Evolutionary conservation across 2,329 filamentous ascomycete species (phyloP).

Genomic region (Tolypocladium paradoxum): DNA sequence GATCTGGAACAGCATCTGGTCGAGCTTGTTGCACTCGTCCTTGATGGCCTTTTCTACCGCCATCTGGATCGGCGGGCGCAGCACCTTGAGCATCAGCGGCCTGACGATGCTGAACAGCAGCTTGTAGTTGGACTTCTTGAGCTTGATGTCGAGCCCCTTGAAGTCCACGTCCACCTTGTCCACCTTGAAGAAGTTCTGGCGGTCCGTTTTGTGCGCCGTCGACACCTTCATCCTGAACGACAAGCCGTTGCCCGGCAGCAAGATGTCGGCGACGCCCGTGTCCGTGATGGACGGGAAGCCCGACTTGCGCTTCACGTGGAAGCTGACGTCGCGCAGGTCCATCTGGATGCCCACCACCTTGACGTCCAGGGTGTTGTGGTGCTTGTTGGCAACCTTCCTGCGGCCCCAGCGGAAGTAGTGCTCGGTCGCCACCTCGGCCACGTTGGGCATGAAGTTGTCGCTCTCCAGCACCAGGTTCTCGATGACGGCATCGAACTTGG

Average conservation of each 20-base stretch:
- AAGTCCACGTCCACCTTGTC: constrained; percentile 79
- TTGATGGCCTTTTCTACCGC: constrained; percentile 82
- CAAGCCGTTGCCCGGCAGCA: constrained; percentile 78
- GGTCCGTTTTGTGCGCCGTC: constrained; percentile 64
- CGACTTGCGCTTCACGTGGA: constrained; percentile 89
- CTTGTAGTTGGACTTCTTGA: constrained; percentile 95
- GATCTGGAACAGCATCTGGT: constrained; percentile 62
- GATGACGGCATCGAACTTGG: constrained; percentile 73
- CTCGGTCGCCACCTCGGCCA: constrained; percentile 78
- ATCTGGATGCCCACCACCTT: constrained; percentile 85
- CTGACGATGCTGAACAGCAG: constrained; percentile 78
- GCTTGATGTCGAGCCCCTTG: constrained; percentile 72
- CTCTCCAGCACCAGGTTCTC: constrained; percentile 94
- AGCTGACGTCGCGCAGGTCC: constrained; percentile 83
- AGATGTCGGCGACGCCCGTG: constrained; percentile 77
- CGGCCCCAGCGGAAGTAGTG: constrained; percentile 94
- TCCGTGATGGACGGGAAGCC: constrained; percentile 86
- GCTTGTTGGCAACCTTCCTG: constrained; percentile 72
- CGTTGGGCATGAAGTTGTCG: constrained; percentile 92
- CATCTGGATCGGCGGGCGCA: constrained; percentile 78
- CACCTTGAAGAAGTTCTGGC: constrained; percentile 85
- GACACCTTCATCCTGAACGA: constrained; percentile 87
- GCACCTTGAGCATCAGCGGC: constrained; percentile 71
- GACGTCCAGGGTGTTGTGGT: constrained; percentile 72
- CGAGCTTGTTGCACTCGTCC: constrained; percentile 66